Conservation (phyloP, 257 asterid genomes). For the Rauvolfia tetraphylla region DNA sequence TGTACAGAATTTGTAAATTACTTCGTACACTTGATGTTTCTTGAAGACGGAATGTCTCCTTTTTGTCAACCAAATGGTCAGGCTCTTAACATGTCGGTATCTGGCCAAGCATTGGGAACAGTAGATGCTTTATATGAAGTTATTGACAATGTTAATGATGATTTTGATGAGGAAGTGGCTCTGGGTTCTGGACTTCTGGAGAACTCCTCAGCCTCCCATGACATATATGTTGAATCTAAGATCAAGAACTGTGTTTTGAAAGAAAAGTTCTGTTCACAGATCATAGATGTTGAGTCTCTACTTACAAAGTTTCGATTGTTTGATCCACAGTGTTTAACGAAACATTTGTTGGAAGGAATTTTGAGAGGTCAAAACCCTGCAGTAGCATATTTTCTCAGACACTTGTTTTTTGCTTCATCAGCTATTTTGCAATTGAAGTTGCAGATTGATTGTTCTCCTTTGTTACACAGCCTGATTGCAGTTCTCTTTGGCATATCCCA, state of each 20-base stretch:
- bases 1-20: conserved; percentile 39
- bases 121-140: conserved; percentile 22
- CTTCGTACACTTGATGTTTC: conserved; percentile 42
- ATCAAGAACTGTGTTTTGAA: conserved; percentile 18
- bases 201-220: conserved; percentile 17
- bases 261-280: conserved; percentile 25
- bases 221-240: conserved; percentile 20
- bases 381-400: conserved; percentile 56
- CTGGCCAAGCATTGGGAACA: conserved; percentile 12
- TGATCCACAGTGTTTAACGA: conserved; percentile 41
- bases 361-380: conserved; percentile 60
- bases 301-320: conserved; percentile 42
- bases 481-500: conserved; percentile 46
- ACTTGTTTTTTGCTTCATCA: conserved; percentile 70
- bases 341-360: conserved; percentile 45
- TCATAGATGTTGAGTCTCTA: conserved; percentile 45
- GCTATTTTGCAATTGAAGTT: conserved; percentile 60
- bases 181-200: conserved; percentile 19
- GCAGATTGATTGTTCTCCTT: conserved; percentile 41
- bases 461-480: conserved; percentile 47
- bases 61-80: conserved; percentile 15
- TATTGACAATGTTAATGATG: conserved; percentile 26
- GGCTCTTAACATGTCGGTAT: conserved; percentile 23
- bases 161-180: conserved; percentile 27
- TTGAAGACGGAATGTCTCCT: conserved; percentile 38